Evolutionary conservation across 768 basidiomycete species (phyloP).

Genomic region (Kwoniella bestiolae): DNA sequence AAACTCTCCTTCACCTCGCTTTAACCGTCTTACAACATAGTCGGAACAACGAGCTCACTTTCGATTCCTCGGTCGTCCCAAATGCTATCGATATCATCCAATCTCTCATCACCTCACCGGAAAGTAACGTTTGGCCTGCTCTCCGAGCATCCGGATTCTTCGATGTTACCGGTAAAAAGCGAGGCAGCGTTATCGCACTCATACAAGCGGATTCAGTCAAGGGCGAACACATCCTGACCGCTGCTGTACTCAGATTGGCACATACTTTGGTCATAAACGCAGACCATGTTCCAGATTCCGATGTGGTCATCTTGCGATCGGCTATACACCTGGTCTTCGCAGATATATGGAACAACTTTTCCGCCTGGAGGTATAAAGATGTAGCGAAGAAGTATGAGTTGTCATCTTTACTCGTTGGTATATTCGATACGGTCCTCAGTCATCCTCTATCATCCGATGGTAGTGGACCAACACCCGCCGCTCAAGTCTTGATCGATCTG

Average conservation of each 20-base stretch:
- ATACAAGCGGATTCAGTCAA: conserved; percentile 73
- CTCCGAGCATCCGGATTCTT: conserved; percentile 77
- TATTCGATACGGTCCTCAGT: conserved; percentile 71
- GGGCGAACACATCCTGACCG: conserved; percentile 72
- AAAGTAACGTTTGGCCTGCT: conserved; percentile 86
- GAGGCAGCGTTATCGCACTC: conserved; percentile 59
- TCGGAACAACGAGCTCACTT: conserved; percentile 60
- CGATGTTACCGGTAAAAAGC: conserved; percentile 31
- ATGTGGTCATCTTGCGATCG: conserved; percentile 65
- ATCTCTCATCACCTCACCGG: conserved; percentile 74
- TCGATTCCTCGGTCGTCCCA: conserved; percentile 70
- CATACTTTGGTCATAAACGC: conserved; percentile 79
- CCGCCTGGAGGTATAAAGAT: conserved; percentile 82
- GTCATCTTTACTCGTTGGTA: conserved; percentile 66
- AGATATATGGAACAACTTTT: conserved; percentile 85
- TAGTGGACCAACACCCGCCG: conserved; percentile 20
- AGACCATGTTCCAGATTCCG: conserved; percentile 72
- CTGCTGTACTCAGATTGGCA: conserved; percentile 51
- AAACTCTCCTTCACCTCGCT: conserved; percentile 64
- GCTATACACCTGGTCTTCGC: conserved; percentile 75
- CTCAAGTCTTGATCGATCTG: conserved; percentile 65
- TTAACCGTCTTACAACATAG: conserved; percentile 61
- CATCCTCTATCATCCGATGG: conserved; percentile 35
- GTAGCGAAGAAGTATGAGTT: conserved; percentile 85
- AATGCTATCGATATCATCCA: conserved; percentile 77